A percentile compares a stretch with the other conserved stretches of the same genome.
phyloP scores from a whole-genome alignment of 345 rosid genomes.

The Linum lewisii region DNA sequence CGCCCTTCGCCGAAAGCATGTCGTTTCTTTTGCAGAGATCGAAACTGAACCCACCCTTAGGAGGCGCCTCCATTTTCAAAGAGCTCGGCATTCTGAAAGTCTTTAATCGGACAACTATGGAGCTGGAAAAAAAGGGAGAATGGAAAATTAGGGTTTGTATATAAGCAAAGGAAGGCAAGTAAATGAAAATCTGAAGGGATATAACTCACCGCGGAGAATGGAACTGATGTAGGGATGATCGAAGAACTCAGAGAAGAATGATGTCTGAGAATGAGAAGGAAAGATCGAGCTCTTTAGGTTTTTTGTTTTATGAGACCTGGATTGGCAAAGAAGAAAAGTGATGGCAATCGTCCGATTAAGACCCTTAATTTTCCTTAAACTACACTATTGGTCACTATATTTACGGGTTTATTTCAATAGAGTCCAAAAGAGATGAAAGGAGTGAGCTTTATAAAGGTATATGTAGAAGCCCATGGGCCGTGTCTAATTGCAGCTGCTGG shows the following conservation, averaged over 20 bases:
- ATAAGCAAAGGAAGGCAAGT: not conserved
- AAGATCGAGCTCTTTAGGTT: not conserved
- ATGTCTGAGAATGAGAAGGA: not conserved
- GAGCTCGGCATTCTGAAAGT: conserved; percentile 40
- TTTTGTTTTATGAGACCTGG: not conserved
- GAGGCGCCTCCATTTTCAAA: conserved; percentile 30
- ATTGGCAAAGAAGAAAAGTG: not conserved
- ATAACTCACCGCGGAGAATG: not conserved
- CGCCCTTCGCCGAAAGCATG: conserved; percentile 61
- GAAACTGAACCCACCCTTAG: conserved; percentile 71
- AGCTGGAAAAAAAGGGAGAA: not conserved
- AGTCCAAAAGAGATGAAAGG: too few species aligned
- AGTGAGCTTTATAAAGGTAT: too few species aligned
- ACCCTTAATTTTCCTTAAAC: too few species aligned
- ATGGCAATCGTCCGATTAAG: too few species aligned
- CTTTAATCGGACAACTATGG: not conserved
- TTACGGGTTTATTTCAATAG: too few species aligned
- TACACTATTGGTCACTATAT: too few species aligned
- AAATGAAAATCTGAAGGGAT: not conserved
- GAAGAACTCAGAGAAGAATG: not conserved
- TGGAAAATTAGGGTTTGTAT: not conserved
- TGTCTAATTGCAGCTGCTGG: too few species aligned
- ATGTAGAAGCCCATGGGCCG: too few species aligned
- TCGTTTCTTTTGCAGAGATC: conserved; percentile 81
- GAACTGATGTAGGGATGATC: not conserved